Conservation (phyloP, 305 asterid genomes). For the Fraxinus xanthoxyloides region DNA sequence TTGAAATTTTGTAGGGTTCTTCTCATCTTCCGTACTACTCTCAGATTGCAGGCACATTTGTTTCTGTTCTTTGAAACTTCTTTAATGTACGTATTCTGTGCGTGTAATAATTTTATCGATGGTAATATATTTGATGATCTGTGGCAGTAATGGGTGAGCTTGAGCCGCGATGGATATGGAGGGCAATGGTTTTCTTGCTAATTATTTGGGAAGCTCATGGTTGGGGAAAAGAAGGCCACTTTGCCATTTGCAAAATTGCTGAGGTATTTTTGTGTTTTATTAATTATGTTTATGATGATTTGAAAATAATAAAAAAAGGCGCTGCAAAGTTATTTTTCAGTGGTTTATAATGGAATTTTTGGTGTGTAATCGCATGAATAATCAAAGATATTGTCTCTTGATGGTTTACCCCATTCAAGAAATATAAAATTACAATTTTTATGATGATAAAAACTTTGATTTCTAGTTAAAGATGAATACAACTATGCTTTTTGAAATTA, state of each 20-base stretch:
- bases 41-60: slow-evolving; percentile 14
- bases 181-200: slow-evolving; percentile 32
- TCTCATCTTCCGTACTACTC: slow-evolving; percentile 3
- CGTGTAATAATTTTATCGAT: not conserved
- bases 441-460: not conserved
- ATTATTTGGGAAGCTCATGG: slow-evolving; percentile 39
- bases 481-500: not conserved
- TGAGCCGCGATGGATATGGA: slow-evolving; percentile 30
- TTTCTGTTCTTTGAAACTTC: not conserved
- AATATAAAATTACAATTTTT: not conserved
- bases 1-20: slow-evolving; percentile 18
- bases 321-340: not conserved
- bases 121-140: slow-evolving; percentile 8
- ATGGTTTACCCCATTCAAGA: not conserved
- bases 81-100: not conserved
- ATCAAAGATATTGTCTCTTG: not conserved
- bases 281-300: not conserved
- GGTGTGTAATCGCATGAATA: not conserved
- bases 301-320: not conserved
- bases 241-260: slow-evolving; percentile 71
- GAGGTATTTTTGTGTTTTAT: slow-evolving; percentile 41
- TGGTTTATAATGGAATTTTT: not conserved
- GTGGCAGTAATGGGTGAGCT: slow-evolving; percentile 40
- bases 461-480: not conserved
- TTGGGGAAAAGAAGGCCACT: slow-evolving; percentile 95